Percentiles rank a stretch among this genome's conserved stretches.
Evolutionary conservation across 495 filamentous ascomycete species (phyloP).

Genomic region (Aspergillus baeticus): DNA sequence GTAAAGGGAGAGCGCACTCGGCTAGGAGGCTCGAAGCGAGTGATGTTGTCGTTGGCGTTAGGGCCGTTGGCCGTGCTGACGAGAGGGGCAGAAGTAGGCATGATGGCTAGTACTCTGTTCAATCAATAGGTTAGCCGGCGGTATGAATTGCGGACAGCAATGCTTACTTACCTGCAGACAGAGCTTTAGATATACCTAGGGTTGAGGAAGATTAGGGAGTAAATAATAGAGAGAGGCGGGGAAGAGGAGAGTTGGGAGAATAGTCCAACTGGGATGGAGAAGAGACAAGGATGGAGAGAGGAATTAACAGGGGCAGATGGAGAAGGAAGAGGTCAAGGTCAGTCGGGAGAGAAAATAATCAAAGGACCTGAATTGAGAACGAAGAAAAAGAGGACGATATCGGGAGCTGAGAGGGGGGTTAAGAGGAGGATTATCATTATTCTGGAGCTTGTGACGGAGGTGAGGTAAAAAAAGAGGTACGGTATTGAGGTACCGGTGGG

Average conservation of each 20-base stretch:
- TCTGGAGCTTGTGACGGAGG: conserved; percentile 9
- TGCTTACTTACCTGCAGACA: conserved; percentile 24
- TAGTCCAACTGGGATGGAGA: conserved; percentile 15
- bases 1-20: conserved; percentile 83
- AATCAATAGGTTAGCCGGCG: conserved; percentile 7
- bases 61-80: conserved; percentile 45
- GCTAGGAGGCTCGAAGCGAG: conserved; percentile 90
- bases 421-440: conserved; percentile 9
- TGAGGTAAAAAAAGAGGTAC: conserved; percentile 7
- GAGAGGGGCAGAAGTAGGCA: conserved; percentile 47
- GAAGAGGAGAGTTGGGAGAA: conserved; percentile 22
- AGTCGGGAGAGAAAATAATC: conserved; percentile 10
- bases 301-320: conserved; percentile 22
- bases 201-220: conserved; percentile 23
- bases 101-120: conserved; percentile 33
- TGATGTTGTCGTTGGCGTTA: conserved; percentile 93
- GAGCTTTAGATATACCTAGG: conserved; percentile 13
- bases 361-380: conserved; percentile 10
- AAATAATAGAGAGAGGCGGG: conserved; percentile 13
- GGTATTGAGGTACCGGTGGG: neutral
- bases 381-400: conserved; percentile 20
- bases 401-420: conserved; percentile 21
- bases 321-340: conserved; percentile 19
- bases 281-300: conserved; percentile 18
- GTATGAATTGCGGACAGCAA: neutral